Conservation (phyloP, 768 basidiomycete genomes). For the Rhodotorula babjevae region DNA sequence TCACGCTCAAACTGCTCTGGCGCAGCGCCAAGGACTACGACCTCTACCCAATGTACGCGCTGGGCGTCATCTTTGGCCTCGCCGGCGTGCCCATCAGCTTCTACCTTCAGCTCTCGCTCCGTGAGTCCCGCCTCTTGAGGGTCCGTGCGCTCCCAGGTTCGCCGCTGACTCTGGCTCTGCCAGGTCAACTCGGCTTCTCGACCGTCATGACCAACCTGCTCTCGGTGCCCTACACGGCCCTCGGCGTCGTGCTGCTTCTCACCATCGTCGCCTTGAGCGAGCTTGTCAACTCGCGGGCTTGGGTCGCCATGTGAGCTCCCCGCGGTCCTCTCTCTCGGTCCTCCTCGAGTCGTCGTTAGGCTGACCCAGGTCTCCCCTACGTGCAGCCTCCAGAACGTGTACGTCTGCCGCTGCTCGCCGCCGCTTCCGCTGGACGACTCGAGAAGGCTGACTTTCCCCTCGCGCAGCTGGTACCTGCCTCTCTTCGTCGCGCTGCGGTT, state of each 20-base stretch:
- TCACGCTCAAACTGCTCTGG: conserved; percentile 42
- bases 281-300: conserved; percentile 37
- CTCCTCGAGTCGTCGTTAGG: too few species aligned
- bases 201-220: conserved; percentile 46
- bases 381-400: too few species aligned
- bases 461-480: too few species aligned
- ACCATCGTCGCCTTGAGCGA: conserved; percentile 37
- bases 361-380: too few species aligned
- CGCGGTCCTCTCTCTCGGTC: too few species aligned
- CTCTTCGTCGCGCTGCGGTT: too few species aligned
- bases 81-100: conserved; percentile 31
- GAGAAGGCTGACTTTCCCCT: too few species aligned
- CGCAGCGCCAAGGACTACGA: conserved; percentile 44
- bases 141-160: too few species aligned
- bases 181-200: conserved; percentile 41
- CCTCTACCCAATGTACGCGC: conserved; percentile 45
- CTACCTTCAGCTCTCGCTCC: conserved; percentile 44
- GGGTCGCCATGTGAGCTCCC: too few species aligned
- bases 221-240: conserved; percentile 43
- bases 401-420: too few species aligned
- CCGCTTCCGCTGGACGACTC: too few species aligned
- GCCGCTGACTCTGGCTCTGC: too few species aligned
- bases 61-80: conserved; percentile 46
- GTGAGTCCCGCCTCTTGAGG: not conserved
- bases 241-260: conserved; percentile 44